Conservation (phyloP, 164 flowering plant species). For the Kingdonia uniflora region DNA sequence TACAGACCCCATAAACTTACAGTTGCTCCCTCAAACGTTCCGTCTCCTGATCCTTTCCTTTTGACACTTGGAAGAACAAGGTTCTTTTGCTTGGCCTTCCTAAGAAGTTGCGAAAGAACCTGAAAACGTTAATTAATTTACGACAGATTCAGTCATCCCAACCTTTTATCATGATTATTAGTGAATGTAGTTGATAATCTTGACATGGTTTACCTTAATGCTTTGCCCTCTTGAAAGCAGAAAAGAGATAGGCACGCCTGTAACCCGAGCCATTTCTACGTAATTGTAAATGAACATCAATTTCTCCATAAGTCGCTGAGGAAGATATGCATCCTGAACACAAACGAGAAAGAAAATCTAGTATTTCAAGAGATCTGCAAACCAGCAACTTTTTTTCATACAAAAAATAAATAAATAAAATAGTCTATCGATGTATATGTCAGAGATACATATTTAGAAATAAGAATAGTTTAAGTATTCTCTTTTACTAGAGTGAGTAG, state of each 20-base stretch:
- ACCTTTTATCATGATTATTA: not conserved
- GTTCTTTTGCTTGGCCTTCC: slow-evolving; percentile 87
- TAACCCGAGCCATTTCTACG: slow-evolving; percentile 99
- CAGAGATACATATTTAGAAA: no score
- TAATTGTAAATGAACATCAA: slow-evolving; percentile 93
- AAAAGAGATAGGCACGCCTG: slow-evolving; percentile 97
- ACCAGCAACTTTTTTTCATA: no score
- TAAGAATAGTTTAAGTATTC: no score
- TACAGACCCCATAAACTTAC: slow-evolving; percentile 40
- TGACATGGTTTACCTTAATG: slow-evolving; percentile 55
- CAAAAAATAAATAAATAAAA: no score
- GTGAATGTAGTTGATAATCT: slow-evolving; percentile 1
- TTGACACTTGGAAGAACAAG: slow-evolving; percentile 81
- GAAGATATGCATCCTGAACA: slow-evolving; percentile 95
- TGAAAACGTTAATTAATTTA: slow-evolving; percentile 17
- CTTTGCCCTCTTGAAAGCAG: slow-evolving; percentile 98
- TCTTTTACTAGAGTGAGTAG: no score
- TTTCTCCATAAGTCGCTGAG: slow-evolving; percentile 93
- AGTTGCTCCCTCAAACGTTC: slow-evolving; percentile 97
- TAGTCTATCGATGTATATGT: no score
- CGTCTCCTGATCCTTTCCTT: slow-evolving; percentile 89
- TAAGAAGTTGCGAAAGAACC: slow-evolving; percentile 98
- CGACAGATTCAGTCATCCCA: not conserved
- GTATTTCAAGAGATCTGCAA: no score
- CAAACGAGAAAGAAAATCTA: slow-evolving; percentile 7